Percentiles rank a stretch among this genome's conserved stretches.
Evolutionary conservation across 139 green algal genomes (phyloP).

Genomic region (Asterochloris erici): DNA sequence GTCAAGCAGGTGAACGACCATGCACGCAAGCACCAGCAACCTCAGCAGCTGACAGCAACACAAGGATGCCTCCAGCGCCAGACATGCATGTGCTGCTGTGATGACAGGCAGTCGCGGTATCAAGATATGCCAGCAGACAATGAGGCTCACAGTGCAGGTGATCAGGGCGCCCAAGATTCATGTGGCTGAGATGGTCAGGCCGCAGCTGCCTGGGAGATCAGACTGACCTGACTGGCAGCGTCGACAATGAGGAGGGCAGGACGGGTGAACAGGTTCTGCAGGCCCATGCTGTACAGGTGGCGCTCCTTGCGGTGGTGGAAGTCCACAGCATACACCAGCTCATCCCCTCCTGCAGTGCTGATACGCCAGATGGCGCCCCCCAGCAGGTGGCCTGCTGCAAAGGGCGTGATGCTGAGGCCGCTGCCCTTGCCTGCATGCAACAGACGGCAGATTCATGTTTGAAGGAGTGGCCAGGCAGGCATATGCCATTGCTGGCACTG

Average conservation of each 20-base stretch:
- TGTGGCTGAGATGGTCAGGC: too few relatives aligned
- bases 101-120: too few relatives aligned
- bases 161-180: too few relatives aligned
- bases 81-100: too few relatives aligned
- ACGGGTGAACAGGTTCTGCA: constrained; percentile 51
- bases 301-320: constrained; percentile 79
- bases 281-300: constrained; percentile 58
- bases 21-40: constrained; percentile 1
- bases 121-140: too few relatives aligned
- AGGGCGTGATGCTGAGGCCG: constrained; percentile 71
- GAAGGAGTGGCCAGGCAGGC: neutral
- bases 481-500: neutral
- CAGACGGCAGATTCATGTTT: too few relatives aligned
- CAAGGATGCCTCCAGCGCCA: too few relatives aligned
- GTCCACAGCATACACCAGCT: constrained; percentile 88
- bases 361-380: constrained; percentile 88
- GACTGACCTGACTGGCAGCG: constrained; percentile 32
- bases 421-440: constrained; percentile 34
- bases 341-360: constrained; percentile 50
- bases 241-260: constrained; percentile 79
- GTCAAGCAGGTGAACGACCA: constrained; percentile 12
- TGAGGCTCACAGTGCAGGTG: too few relatives aligned
- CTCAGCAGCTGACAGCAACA: too few relatives aligned
- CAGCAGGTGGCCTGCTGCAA: constrained; percentile 76
- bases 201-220: too few relatives aligned